Percentiles rank a stretch among this genome's conserved stretches.
Conservation (phyloP, 2,329 filamentous ascomycete species). For the Talaromyces sp. region DNA sequence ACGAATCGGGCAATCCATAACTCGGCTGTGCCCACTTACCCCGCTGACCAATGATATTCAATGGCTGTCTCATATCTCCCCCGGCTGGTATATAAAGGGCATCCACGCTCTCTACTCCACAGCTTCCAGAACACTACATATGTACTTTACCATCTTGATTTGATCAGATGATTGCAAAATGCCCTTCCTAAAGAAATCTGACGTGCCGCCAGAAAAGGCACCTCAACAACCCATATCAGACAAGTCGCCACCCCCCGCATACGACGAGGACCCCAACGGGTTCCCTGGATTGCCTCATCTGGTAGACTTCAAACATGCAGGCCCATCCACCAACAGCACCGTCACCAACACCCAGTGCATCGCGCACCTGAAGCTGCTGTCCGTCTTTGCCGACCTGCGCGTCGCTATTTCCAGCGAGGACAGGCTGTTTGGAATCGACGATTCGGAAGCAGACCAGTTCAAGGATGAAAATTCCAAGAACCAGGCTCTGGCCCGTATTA, state of each 20-base stretch:
- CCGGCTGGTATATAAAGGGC: background rate
- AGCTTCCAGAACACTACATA: background rate
- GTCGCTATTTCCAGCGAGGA: slow-evolving; percentile 62
- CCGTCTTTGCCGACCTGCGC: slow-evolving; percentile 62
- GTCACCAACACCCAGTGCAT: slow-evolving; percentile 54
- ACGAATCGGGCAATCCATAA: background rate
- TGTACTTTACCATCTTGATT: background rate
- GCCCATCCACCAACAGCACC: slow-evolving; percentile 13
- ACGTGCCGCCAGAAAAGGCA: background rate
- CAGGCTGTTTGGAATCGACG: slow-evolving; percentile 61
- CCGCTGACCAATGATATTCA: background rate
- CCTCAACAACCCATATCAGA: background rate
- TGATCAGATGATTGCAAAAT: background rate
- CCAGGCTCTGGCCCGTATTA: slow-evolving; percentile 48
- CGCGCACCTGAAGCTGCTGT: slow-evolving; percentile 68
- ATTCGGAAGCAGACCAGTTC: slow-evolving; percentile 37
- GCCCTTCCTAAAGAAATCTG: background rate
- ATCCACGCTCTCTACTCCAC: background rate
- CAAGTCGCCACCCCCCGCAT: slow-evolving; percentile 21
- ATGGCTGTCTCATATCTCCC: background rate
- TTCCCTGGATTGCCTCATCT: slow-evolving; percentile 17
- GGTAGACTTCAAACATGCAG: slow-evolving; percentile 19
- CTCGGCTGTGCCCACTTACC: background rate
- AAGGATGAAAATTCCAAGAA: slow-evolving; percentile 33
- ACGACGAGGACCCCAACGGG: slow-evolving; percentile 11